Evolutionary conservation across 441 rosid genomes (phyloP), one percentile per base, ranked within the genome.

Genomic region (Raphanus hybrid): DNA sequence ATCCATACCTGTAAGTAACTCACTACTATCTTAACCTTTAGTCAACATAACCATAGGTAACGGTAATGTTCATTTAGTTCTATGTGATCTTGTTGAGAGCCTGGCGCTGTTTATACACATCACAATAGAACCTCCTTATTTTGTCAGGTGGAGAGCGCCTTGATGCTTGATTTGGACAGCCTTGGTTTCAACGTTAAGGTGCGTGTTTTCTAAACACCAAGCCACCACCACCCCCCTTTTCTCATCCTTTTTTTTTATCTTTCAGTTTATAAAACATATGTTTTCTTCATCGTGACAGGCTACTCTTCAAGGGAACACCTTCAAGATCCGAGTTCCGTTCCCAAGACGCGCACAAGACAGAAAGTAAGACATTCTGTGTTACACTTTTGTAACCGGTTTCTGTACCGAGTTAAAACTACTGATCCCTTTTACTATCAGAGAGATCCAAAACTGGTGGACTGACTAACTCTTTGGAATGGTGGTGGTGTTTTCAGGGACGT

Each of bases 111-210:
- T 32, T 43, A 55, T 8, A 58, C 10, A 67, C 1, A 65, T 59
- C 12, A n/a, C 37, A 71, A 45, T 3, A 20, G n/a, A 66, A 16
- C 60, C 11, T 41, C 27, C 54, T 43, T 23, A 1, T 23, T 15
- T 34, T 75, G 11, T 55, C 83, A 92, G 95, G 97, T 94, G 71
- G 94, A 88, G 65, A 85, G 89, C 26, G 97, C 97, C 81, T 70
- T 75, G 83, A 94, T 92, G 86, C 86, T 92, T 67, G 95, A 92
- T 78, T 78, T 94, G 79, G 97, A 91, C 81, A 88, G 94, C 78
- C 87, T 94, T 69, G 97, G 98, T 73, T 94, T 92, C 87, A 82
- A 86, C 67, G 97, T 91, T 64, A 92, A 92, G 97, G 98, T 91
- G 96, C 88, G 97, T 61, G 73, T 59, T 68, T 75, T 26, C 8